Base-by-base conservation (phyloP, 2,329 filamentous ascomycete species). In the Alternaria triticina region DNA sequence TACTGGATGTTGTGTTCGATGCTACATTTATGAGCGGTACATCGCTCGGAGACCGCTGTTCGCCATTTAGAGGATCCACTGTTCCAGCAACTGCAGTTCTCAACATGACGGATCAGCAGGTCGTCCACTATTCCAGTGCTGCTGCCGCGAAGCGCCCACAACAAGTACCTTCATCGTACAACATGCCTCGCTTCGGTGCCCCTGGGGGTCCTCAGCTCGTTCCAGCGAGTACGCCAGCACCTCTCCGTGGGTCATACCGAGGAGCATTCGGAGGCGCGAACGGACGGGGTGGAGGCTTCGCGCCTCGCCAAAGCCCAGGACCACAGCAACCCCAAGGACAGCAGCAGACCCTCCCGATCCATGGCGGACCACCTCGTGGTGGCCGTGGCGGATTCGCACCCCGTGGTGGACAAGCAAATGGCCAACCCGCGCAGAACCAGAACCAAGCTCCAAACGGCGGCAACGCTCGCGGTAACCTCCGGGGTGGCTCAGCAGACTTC, bases 11-110 rank as follows among this genome's bases (percentile, higher is more conserved):
- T 61, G 90, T 99, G 8, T 99, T 97, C 81, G 96, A 99, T 78
- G 88, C 89, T 12, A 91, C 93, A 0, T 99, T 99, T 81, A 98
- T 99, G 94, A 97, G 94, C 75, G 96, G 96, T 66, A 97, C 94
- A 2, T 96, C 92, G 0, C 86, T 99, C 15, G 92, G 93, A 62
- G 94, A 94, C 60, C 90, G 96, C 62, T 97, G 95, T 77, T 93
- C 94, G 25, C 90, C 93, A 40, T 99, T 99, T 88, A 89, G 95
- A 36, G 96, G 96, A 56, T 94, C 96, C 78, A 97, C 96, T 0
- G 94, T 99, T 5, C 89, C 93, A 2, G 88, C 91, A 7, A 91
- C 91, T n/a, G 91, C 92, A 1, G 94, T 98, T 3, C 86, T 99
- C 33, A 99, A 99, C 81, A 84, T 97, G 60, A 90, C 90, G 2